Base-by-base conservation (phyloP, 495 filamentous ascomycete species). In the Bathelium albidoporum region DNA sequence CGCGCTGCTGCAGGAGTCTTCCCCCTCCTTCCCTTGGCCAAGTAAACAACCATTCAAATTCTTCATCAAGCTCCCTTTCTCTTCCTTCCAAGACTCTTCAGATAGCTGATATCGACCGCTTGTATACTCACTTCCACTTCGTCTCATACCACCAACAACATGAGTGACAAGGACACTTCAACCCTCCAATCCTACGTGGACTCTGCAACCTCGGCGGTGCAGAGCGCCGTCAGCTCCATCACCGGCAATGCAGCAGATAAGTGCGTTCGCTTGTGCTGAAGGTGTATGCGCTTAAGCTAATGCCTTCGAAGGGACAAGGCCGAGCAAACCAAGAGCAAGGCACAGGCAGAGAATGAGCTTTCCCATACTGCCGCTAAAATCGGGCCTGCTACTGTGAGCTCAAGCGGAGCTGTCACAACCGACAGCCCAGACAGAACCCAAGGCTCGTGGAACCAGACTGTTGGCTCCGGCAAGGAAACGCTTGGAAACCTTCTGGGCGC, bases 391-490 rank as follows among this genome's bases (percentile, higher is more conserved):
- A 83, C 83, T 20, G 82, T 89, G 64, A 85, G 87, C 28, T 76
- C 84, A 58, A 82, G 86, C 3, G 92, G 89, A 49, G 85, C 84
- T 55, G 77, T 89, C 59, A 83, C 88, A 43, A 78, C 83, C 68
- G 89, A 96, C 75, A 77, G 90, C 73, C 79, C 84, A 9, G 77
- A 91, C 74, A 89, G 92, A 65, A 72, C 78, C 20, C 73, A 81
- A 4, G 93, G 92, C 34, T 79, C 81, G 43, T 92, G 88, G 83
- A 89, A 96, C 78, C 91, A 97, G 77, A 94, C 88, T 44, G 66
- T 91, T 43, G 93, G 93, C 62, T 83, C 89, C 0, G 86, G 83
- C 44, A 97, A 97, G 82, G 90, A 96, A 71, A 78, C 83, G 32
- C 59, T 95, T 5, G 93, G 93, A 62, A 85, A 85, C 66, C 55